These are phyloP conservation scores for Acer campestre DNA, from an alignment of 345 rosid genomes.

Conservation along the genomic window DNA sequence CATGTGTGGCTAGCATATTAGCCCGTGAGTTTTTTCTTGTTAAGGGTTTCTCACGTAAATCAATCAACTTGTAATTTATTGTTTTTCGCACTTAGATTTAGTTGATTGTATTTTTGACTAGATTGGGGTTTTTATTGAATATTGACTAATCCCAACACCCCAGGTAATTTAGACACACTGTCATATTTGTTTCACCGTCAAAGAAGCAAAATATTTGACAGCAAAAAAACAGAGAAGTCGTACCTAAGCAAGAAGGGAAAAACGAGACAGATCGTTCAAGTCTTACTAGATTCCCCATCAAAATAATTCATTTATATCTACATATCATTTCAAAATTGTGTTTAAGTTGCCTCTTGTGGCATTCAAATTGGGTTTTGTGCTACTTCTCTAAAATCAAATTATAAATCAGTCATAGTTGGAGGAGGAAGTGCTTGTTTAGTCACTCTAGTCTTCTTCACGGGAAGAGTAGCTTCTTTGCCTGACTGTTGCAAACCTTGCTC, in stretches of 20 bases:
- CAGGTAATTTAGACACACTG: too few relatives aligned
- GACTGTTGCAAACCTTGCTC: constrained; percentile 52
- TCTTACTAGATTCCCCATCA: too few relatives aligned
- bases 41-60: too few relatives aligned
- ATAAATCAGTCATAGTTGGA: constrained; percentile 41
- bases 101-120: too few relatives aligned
- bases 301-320: too few relatives aligned
- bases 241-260: neutral
- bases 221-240: neutral
- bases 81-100: too few relatives aligned
- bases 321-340: neutral
- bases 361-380: neutral
- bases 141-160: too few relatives aligned
- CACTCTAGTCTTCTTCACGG: constrained; percentile 45
- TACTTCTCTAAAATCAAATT: neutral
- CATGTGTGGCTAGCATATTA: too few relatives aligned
- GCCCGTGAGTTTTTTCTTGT: too few relatives aligned
- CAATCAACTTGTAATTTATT: too few relatives aligned
- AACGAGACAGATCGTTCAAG: neutral
- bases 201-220: neutral
- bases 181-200: too few relatives aligned
- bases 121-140: too few relatives aligned
- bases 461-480: constrained; percentile 42
- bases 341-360: neutral
- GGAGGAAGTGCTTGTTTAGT: constrained; percentile 38